A percentile compares a stretch with the other conserved stretches of the same genome.
These are phyloP conservation scores for Tricholomella constricta DNA, from an alignment of 768 basidiomycete genomes.

Conservation along the genomic window DNA sequence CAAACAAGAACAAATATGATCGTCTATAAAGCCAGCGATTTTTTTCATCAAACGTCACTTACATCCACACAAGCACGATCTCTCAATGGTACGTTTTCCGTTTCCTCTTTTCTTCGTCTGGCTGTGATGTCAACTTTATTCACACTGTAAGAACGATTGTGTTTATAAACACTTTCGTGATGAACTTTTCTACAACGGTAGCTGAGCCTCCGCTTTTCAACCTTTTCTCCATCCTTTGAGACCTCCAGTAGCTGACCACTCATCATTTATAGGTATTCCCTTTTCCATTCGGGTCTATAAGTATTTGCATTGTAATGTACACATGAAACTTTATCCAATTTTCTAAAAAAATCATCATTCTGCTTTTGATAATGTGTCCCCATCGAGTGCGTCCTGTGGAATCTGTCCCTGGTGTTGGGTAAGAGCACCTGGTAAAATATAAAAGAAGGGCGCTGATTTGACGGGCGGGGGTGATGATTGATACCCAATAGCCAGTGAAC, in stretches of 20 bases:
- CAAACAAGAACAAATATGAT: slow-evolving; percentile 20
- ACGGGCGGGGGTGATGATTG: slow-evolving; percentile 76
- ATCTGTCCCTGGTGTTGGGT: slow-evolving; percentile 89
- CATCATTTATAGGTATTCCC: slow-evolving; percentile 10
- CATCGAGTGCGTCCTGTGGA: slow-evolving; percentile 81
- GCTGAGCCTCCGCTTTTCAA: slow-evolving; percentile 50
- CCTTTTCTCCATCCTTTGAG: slow-evolving; percentile 1
- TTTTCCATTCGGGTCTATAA: neutral
- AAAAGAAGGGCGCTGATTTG: slow-evolving; percentile 77
- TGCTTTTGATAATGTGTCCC: slow-evolving; percentile 29
- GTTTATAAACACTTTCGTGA: slow-evolving; percentile 39
- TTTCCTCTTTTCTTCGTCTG: slow-evolving; percentile 16
- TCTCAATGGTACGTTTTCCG: slow-evolving; percentile 24
- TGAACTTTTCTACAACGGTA: slow-evolving; percentile 85
- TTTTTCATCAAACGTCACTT: neutral
- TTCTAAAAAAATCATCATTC: neutral
- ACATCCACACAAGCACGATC: neutral
- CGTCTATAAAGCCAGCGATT: slow-evolving; percentile 12
- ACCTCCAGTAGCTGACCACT: slow-evolving; percentile 6
- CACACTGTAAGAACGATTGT: slow-evolving; percentile 73
- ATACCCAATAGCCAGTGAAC: slow-evolving; percentile 71
- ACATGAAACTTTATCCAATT: neutral
- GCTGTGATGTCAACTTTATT: slow-evolving; percentile 64
- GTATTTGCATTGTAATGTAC: neutral
- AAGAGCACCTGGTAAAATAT: slow-evolving; percentile 78